Conservation (phyloP, 805 yeast genomes). For the Grigorovia humatica region DNA sequence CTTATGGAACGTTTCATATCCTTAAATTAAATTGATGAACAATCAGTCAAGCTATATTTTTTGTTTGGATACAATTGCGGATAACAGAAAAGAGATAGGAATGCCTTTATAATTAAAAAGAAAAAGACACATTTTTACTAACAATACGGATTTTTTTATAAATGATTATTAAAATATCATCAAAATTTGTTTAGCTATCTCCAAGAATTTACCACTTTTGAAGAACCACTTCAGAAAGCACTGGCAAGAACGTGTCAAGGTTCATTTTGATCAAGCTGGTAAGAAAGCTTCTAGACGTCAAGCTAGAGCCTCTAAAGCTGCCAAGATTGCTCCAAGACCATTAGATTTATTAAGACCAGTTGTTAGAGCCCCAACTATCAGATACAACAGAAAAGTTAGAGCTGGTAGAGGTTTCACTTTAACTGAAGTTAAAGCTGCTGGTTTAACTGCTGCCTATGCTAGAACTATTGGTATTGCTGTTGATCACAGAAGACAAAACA, state of each 20-base stretch:
- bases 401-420: conserved; percentile 99
- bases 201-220: conserved; percentile 97
- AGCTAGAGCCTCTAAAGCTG: conserved; percentile 90
- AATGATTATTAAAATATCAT: neutral
- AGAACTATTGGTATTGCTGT: conserved; percentile 98
- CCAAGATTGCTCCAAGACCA: conserved; percentile 95
- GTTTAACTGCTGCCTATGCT: conserved; percentile 87
- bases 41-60: no score
- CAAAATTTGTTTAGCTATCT: conserved; percentile 56
- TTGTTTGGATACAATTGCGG: no score
- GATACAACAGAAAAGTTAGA: conserved; percentile 98
- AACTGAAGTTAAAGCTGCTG: conserved; percentile 97
- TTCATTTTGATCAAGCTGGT: conserved; percentile 99
- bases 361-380: conserved; percentile 97
- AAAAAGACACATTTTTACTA: neutral
- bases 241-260: conserved; percentile 99
- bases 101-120: neutral
- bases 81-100: no score
- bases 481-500: conserved; percentile 99
- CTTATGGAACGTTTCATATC: neutral
- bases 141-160: neutral
- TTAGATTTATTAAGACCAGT: conserved; percentile 93
- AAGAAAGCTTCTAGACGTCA: conserved; percentile 95
- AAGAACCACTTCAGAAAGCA: conserved; percentile 99
- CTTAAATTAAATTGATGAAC: no score